phyloP scores from a whole-genome alignment of 225 moss, liverwort and hornwort genomes.

The Polytrichum commune region DNA sequence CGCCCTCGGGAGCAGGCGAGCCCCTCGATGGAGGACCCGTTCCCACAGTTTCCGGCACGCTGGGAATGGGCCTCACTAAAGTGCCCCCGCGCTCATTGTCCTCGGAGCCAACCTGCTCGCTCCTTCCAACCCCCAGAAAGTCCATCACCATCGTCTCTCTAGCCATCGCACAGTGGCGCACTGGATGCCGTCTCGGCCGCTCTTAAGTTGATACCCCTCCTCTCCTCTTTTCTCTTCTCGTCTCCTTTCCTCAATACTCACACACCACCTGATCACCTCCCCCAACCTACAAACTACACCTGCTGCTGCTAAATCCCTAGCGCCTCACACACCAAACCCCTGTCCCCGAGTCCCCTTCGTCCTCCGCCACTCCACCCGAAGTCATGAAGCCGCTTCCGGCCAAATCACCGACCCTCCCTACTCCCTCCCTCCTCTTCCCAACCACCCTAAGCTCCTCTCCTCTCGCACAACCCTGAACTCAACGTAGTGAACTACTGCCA shows the following conservation, averaged over 20 bases:
- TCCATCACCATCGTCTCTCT: conserved; percentile 38
- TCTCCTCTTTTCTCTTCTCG: background rate
- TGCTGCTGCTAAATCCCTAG: background rate
- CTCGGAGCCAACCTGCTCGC: background rate
- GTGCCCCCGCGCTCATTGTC: conserved; percentile 20
- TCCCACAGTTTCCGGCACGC: conserved; percentile 10
- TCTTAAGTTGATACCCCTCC: background rate
- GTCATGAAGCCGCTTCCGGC: background rate
- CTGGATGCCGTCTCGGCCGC: background rate
- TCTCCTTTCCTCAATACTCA: background rate
- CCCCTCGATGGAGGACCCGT: conserved; percentile 14
- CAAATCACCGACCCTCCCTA: background rate
- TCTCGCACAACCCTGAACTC: too few species aligned
- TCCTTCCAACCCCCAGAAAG: conserved; percentile 31
- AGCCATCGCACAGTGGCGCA: conserved; percentile 23
- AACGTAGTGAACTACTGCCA: too few species aligned
- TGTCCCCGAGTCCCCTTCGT: background rate
- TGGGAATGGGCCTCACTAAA: conserved; percentile 39
- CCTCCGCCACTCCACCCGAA: background rate
- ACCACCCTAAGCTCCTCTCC: too few species aligned
- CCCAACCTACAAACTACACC: background rate
- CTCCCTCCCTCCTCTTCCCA: background rate
- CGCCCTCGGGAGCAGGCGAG: conserved; percentile 19
- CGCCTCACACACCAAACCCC: background rate
- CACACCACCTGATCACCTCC: background rate